Evolutionary conservation across 306 rosid genomes (phyloP), one percentile per base, ranked within the genome.

Genomic region (Albizia julibrissin): DNA sequence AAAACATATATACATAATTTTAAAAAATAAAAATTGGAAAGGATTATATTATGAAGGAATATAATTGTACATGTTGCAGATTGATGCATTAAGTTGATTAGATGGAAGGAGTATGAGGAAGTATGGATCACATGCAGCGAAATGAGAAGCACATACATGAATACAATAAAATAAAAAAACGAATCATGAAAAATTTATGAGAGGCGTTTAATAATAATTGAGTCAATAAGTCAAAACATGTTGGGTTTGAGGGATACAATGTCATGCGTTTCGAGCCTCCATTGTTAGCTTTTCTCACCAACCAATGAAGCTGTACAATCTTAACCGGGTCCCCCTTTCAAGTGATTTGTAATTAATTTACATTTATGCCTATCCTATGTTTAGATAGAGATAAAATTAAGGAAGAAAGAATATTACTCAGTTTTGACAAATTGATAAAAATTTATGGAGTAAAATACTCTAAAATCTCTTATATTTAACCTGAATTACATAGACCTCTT

Each of bases 211-310:
- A 59, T 8, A 56, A 56, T 22, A 59, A 24, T 59, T 78, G 26
- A 69, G 76, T 68, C 74, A 70, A 16, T 16, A 74, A 69, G 77
- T 64, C 79, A 78, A 52, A 81, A 77, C 37, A 10, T 76, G 78
- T 50, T 56, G 75, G 43, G 39, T 58, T 27, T 50, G 58, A 3
- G 47, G 46, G 62, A 71, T 62, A 71, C 85, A 29, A 71, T 13
- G 71, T 49, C 61, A 62, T 42, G 85, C 65, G 82, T 71, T 40
- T 24, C 61, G 3, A 71, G 78, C 79, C 81, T 37, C 27, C 29
- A 31, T 42, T 69, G 16, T 22, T 22, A 33, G 4, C 69, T 46
- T 73, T 81, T 49, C 75, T 64, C 62, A 10, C 11, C 37, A 31
- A 18, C 14, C 72, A 37, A 18, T 19, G 72, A 67, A 34, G 15